A percentile compares a stretch with the other conserved stretches of the same genome.
These are phyloP conservation scores for Hortaea werneckii DNA, from an alignment of 2,329 filamentous ascomycete species.

Conservation along the genomic window DNA sequence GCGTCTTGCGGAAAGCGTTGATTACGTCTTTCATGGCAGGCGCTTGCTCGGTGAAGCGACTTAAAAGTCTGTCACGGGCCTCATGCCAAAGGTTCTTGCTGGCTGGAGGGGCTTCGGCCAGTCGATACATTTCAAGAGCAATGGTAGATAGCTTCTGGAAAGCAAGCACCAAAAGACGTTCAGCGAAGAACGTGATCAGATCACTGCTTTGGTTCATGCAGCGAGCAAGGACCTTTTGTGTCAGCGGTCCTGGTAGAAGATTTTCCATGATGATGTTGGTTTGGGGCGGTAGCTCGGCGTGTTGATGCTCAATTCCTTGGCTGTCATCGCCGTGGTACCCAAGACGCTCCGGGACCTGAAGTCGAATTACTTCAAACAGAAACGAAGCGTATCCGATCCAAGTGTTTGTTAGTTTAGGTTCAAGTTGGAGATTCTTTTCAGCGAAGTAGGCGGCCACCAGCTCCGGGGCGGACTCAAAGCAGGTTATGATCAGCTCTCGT, in stretches of 20 bases:
- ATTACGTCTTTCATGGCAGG: conserved; percentile 77
- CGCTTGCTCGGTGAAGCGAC: conserved; percentile 67
- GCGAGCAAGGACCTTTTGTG: conserved; percentile 64
- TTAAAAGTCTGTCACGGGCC: conserved; percentile 55
- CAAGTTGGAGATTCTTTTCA: conserved; percentile 71
- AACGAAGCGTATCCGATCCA: conserved; percentile 94
- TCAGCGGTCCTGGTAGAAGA: conserved; percentile 73
- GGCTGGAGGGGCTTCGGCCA: conserved; percentile 23
- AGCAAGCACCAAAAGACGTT: conserved; percentile 66
- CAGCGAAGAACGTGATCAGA: conserved; percentile 73
- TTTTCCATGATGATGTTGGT: conserved; percentile 72
- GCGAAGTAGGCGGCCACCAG: conserved; percentile 80
- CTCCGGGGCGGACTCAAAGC: conserved; percentile 75
- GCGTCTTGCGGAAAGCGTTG: conserved; percentile 58
- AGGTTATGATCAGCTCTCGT: conserved; percentile 66
- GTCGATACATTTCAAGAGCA: conserved; percentile 49
- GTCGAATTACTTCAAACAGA: conserved; percentile 67
- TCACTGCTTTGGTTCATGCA: conserved; percentile 71
- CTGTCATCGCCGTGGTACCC: conserved; percentile 48
- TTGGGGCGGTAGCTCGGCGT: conserved; percentile 62
- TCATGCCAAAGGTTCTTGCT: conserved; percentile 55
- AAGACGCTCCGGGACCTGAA: conserved; percentile 63
- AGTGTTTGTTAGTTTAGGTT: conserved; percentile 82
- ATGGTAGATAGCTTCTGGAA: conserved; percentile 66
- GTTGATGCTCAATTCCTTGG: conserved; percentile 31